These are phyloP conservation scores for Aquanectria penicillioides DNA, from an alignment of 2,329 filamentous ascomycete species.

Conservation along the genomic window DNA sequence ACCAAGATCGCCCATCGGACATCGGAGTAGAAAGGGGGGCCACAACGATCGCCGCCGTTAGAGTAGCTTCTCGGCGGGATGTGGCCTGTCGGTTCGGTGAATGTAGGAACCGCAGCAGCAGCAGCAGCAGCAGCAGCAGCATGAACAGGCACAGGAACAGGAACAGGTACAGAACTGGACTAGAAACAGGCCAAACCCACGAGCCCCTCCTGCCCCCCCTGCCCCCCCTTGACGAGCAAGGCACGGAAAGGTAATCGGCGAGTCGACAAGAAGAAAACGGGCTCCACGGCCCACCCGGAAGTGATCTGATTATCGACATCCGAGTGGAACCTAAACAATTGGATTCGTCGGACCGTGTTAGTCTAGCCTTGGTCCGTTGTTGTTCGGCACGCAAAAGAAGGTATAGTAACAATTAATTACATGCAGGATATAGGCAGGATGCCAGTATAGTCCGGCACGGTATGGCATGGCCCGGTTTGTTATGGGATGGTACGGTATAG, in stretches of 20 bases:
- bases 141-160: background rate
- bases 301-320: slow-evolving; percentile 28
- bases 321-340: slow-evolving; percentile 11
- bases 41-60: slow-evolving; percentile 21
- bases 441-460: background rate
- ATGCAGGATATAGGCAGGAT: background rate
- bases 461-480: too few species aligned
- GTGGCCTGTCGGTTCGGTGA: slow-evolving; percentile 12
- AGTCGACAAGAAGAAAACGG: background rate
- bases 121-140: too few species aligned
- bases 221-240: background rate
- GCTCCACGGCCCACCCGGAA: slow-evolving; percentile 5
- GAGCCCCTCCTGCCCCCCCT: too few species aligned
- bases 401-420: background rate
- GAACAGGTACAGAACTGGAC: background rate
- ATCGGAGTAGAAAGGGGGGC: background rate
- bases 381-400: too few species aligned
- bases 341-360: too few species aligned
- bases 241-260: slow-evolving; percentile 1
- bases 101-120: too few species aligned
- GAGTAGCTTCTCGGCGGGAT: slow-evolving; percentile 17
- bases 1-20: too few species aligned
- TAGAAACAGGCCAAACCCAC: background rate
- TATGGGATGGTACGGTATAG: too few species aligned
- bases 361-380: too few species aligned